phyloP scores from a whole-genome alignment of 305 asterid genomes.

The Rubia tinctorum region DNA sequence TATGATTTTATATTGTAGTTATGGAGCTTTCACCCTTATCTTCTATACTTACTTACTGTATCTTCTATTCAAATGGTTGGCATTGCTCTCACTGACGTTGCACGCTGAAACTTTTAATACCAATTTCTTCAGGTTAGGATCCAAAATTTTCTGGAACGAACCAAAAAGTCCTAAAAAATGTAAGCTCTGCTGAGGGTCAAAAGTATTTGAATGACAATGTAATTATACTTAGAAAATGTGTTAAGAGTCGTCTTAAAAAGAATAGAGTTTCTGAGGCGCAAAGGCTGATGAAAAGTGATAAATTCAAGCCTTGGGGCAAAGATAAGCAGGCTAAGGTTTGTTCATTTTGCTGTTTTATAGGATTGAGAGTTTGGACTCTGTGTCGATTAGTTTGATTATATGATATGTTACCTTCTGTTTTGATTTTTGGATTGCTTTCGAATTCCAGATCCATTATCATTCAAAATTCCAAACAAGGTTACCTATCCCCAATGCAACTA shows the following conservation, averaged over 20 bases:
- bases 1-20: neutral
- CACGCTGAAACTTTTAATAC: constrained; percentile 4
- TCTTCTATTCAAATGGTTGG: neutral
- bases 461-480: no score
- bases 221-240: constrained; percentile 56
- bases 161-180: constrained; percentile 38
- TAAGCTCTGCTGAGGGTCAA: constrained; percentile 13
- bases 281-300: constrained; percentile 74
- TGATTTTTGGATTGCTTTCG: no score
- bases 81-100: neutral
- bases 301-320: constrained; percentile 70
- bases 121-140: constrained; percentile 62
- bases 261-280: constrained; percentile 62
- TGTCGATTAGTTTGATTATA: no score
- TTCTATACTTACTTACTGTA: neutral
- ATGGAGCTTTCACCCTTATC: neutral
- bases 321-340: constrained; percentile 88
- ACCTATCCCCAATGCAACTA: no score
- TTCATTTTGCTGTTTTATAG: neutral
- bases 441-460: no score
- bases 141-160: constrained; percentile 63
- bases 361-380: constrained; percentile 27
- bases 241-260: constrained; percentile 60
- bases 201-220: constrained; percentile 47
- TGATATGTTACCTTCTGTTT: no score